Base-by-base conservation (phyloP, 2,329 filamentous ascomycete genomes). In the Colletotrichum orchidophilum region DNA sequence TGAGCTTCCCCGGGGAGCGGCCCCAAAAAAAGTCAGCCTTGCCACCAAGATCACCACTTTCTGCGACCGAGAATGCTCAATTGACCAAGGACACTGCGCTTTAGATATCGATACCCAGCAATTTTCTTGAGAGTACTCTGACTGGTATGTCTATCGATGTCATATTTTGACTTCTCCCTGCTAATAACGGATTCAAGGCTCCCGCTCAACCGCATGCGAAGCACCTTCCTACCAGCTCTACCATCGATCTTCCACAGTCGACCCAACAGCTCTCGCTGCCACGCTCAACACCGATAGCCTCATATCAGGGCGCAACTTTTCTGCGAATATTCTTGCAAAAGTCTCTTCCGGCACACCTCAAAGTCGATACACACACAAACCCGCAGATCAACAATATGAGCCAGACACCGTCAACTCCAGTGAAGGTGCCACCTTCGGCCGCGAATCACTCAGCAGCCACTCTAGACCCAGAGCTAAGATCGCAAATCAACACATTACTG, bases 391-490 rank as follows among this genome's bases (percentile, higher is more conserved):
- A 55, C 73, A 77, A 53, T 67, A 86, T 87, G 72, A 78, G 76
- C 59, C 84, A 84, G 76, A 63, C 77, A 63, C 82, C 87, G 42
- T 83, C 87, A 33, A 88, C 88, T 26, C 88, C 89, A 5, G 87
- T 90, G 75, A 90, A 90, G 77, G 87, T 92, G 59, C 87, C 90
- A 15, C 81, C 87, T 7, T 86, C 87, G 35, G 88, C 88, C n/a
- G 84, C 88, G 3, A 87, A 84, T 75, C 90, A 92, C 79, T 88
- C 88, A 18, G 82, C 87, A 60, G 88, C 88, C 6, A 92, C 88
- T 9, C 84, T 89, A 67, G 90, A 92, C 75, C 84, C 87, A 7
- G 90, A 92, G 69, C 80, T 92, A 67, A 84, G 90, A 26, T 91
- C 89, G 2, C 86, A 91, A 75, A 89, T 92, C 76, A 92, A 92